Evolutionary conservation across 169 alveolate species (phyloP), one percentile per base, ranked within the genome.

Genomic region (Babesia microti): DNA sequence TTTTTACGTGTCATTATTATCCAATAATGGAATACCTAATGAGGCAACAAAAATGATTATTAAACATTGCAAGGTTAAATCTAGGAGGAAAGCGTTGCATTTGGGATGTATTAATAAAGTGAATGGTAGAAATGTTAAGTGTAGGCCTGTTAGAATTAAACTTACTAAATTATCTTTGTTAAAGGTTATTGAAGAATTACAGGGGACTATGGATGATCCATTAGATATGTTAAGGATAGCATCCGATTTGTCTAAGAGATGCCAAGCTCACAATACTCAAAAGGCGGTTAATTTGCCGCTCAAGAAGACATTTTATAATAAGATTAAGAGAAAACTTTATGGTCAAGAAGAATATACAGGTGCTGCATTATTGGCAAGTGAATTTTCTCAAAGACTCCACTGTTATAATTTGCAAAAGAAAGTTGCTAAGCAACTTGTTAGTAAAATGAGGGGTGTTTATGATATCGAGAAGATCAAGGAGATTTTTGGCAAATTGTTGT

Each of bases 201-300:
- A 68, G 61, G 48, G 76, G 2, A 58, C 81, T 0, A 63, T 60
- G 35, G 41, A 55, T 32, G 79, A 75, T 30, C 85, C 85, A 0
- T 39, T 75, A 11, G 85, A 75, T 15, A 56, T 68, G 6, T 33
- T 75, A 12, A 46, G 75, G 29, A 33, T 75, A 2, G 80, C 74
- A 6, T 72, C 75, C 15, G 85, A 75, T 50, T 41, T 66, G 1
- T 70, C 79, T n/a, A 56, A 79, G 2, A 23, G 85, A 24, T 75
- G 85, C 29, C 41, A 2, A 17, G 75, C 75, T 6, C 59, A 49
- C 52, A n/a, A 33, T 33, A n/a, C 18, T 36, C 29, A 19, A 9
- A 40, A 17, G n/a, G 35, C 17, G 30, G 30, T 36, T 43, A 28
- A 43, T 17, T 23, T 43, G 35, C 41, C 26, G 52, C 30, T 43